phyloP scores from a whole-genome alignment of 2,329 filamentous ascomycete species.

The Nemania serpens region DNA sequence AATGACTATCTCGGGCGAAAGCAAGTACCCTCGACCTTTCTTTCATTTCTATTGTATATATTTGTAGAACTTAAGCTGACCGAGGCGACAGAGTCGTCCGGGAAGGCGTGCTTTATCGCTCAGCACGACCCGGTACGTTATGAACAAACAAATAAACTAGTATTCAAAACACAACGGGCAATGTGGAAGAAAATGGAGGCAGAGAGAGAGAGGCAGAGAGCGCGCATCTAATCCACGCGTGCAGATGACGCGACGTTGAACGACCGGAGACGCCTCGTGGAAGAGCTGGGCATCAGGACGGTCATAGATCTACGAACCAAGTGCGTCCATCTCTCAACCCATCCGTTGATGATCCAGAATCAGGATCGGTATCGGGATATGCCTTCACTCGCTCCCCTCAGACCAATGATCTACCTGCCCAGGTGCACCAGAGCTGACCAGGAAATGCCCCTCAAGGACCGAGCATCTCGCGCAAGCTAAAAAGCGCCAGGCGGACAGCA shows the following conservation, averaged over 20 bases:
- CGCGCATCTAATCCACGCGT: conserved; percentile 2
- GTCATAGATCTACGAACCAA: conserved; percentile 81
- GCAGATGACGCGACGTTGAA: conserved; percentile 70
- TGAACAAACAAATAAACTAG: no score
- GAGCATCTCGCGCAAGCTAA: conserved; percentile 72
- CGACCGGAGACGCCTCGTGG: conserved; percentile 64
- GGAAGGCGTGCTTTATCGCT: conserved; percentile 70
- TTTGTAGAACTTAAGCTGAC: conserved; percentile 8
- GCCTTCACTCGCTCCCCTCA: no score
- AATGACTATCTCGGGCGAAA: conserved; percentile 62
- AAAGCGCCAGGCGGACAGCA: conserved; percentile 58
- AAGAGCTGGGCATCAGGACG: conserved; percentile 68
- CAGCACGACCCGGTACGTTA: conserved; percentile 62
- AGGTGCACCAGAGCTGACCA: neutral
- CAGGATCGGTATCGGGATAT: neutral
- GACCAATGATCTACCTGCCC: no score
- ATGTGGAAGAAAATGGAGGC: neutral
- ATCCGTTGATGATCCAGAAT: no score
- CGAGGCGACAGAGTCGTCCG: conserved; percentile 50
- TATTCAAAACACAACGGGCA: neutral
- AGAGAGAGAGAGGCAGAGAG: neutral
- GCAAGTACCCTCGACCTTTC: conserved; percentile 45
- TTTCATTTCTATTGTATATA: neutral
- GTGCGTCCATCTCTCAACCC: conserved; percentile 45
- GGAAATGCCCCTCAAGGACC: conserved; percentile 53